A percentile compares a stretch with the other conserved stretches of the same genome.
Conservation (phyloP, 345 rosid species). For the Eucalyptus erythrocorys region DNA sequence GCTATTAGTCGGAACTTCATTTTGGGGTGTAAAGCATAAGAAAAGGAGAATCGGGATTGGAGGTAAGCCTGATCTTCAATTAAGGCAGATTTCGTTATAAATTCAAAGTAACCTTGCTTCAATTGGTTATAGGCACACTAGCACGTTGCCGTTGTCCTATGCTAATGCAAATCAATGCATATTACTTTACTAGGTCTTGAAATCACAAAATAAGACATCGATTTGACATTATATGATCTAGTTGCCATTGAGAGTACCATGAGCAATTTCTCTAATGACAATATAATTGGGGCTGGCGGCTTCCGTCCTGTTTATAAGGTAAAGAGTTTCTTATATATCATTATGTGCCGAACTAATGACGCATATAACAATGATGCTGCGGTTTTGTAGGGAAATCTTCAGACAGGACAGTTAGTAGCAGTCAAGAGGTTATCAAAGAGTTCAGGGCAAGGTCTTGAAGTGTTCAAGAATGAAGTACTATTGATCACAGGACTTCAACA, state of each 20-base stretch:
- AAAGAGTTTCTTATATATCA: no score
- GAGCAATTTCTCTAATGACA: constrained; percentile 12
- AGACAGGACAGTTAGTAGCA: constrained; percentile 27
- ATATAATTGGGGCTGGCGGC: constrained; percentile 34
- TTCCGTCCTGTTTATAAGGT: no score
- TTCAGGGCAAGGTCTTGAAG: constrained; percentile 30
- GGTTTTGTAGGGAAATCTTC: constrained; percentile 26
- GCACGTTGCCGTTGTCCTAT: background rate
- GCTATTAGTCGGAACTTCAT: background rate
- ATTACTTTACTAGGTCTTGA: background rate
- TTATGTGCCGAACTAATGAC: no score
- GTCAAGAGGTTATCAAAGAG: constrained; percentile 27
- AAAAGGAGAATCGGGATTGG: background rate
- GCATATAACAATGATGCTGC: no score
- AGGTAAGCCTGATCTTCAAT: background rate
- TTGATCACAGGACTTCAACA: constrained; percentile 42
- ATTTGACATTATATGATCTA: constrained; percentile 19
- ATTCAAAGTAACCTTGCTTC: background rate
- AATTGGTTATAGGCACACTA: background rate
- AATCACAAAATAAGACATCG: background rate
- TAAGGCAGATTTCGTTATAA: background rate
- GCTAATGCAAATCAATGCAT: background rate
- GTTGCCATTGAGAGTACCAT: constrained; percentile 17
- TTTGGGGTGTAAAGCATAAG: background rate
- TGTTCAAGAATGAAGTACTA: constrained; percentile 23